Evolutionary conservation across 2,329 filamentous ascomycete genomes (phyloP).

Genomic region (Alternaria incomplexa): DNA sequence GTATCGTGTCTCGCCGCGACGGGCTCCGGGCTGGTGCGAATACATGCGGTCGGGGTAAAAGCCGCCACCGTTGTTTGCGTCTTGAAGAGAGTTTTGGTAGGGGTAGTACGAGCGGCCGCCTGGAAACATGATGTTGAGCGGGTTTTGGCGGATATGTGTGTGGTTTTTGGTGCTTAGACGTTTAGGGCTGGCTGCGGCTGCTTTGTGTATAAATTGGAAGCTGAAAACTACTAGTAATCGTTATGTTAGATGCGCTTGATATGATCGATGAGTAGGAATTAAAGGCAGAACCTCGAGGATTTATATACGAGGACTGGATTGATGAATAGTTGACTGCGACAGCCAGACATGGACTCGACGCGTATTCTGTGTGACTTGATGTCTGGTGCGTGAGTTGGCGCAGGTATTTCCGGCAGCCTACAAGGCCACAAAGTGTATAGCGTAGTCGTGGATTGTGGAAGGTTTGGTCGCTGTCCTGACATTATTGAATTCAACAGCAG

Average conservation of each 20-base stretch:
- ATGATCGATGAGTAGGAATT: neutral
- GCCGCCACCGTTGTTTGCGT: neutral
- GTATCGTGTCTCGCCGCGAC: neutral
- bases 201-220: neutral
- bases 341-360: neutral
- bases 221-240: neutral
- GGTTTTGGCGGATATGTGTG: neutral
- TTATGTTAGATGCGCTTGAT: neutral
- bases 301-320: neutral
- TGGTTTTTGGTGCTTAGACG: neutral
- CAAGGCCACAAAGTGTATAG: neutral
- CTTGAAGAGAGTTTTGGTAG: neutral
- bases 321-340: neutral
- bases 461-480: neutral
- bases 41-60: slow-evolving; percentile 7
- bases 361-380: neutral
- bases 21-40: neutral
- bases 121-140: neutral
- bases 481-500: neutral
- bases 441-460: neutral
- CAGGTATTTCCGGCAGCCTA: neutral
- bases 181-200: neutral
- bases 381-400: neutral
- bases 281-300: neutral
- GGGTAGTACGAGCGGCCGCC: neutral